Base-by-base conservation (phyloP, 192 early-diverging fungal genomes). In the Gamsiella multidivaricata region DNA sequence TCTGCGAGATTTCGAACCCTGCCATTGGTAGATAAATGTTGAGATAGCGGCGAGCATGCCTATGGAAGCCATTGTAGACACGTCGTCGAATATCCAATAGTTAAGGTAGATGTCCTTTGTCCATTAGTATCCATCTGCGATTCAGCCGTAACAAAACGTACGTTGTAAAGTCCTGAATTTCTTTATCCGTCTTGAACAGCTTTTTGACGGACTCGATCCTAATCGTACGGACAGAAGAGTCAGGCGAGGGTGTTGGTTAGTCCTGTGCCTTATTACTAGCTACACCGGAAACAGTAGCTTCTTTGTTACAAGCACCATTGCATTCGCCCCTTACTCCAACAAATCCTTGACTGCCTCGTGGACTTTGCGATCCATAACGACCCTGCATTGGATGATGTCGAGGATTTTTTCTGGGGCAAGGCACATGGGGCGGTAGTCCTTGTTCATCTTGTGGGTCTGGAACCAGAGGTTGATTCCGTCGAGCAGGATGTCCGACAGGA, bases 1-100 rank as follows among this genome's bases (percentile, higher is more conserved):
- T 89, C 18, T 85, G 81, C 8, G 76, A 69, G 10, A 89, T 84
- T 63, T 89, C 88, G 59, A 81, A 87, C 18, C 88, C 88, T 28
- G 88, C 88, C 37, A 81, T 80, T 0, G 86, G 83, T 32, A 80
- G 55, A 42, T 86, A 88, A 64, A 84, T 85, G 41, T 45, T 56
- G 18, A 83, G 51, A 58, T 83, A 83, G 47, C 78, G 54, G 33
- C 63, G 50, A 34, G 68, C 65, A 58, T 82, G 75, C n/a, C 63
- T 79, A 63, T 17, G n/a, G n/a, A n/a, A n/a, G n/a, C n/a, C n/a
- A 25, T 5, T 8, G n/a, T 46, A 32, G 18, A 20, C 18, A 25
- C 1, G 11, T 36, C 23, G 66, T 33, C 28, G 18, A n/a, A n/a
- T n/a, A 45, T 60, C 58, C 3, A 22, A 53, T 63, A 32, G 11